These are phyloP conservation scores for Monosporascus cannonballus DNA, from an alignment of 2,329 filamentous ascomycete species.

Conservation along the genomic window DNA sequence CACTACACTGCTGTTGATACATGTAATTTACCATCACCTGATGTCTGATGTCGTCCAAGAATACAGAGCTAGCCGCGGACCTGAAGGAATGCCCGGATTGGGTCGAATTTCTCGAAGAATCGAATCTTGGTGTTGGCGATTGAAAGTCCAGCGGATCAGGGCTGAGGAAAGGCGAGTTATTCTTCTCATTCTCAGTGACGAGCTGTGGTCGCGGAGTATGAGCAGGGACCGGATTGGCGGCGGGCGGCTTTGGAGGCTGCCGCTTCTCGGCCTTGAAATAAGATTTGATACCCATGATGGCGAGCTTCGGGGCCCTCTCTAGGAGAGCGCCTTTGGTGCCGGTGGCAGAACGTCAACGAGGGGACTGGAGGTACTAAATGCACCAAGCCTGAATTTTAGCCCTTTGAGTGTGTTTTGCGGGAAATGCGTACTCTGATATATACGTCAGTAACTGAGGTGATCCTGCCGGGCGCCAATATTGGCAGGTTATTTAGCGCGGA, in stretches of 20 bases:
- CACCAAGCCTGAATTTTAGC: too few species aligned
- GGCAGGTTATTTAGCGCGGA: too few species aligned
- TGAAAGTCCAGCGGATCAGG: conserved; percentile 25
- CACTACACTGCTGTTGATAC: conserved; percentile 71
- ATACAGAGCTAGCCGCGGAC: conserved; percentile 43
- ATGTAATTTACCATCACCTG: conserved; percentile 81
- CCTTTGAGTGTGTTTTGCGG: too few species aligned
- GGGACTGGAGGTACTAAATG: too few species aligned
- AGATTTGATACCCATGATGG: not conserved
- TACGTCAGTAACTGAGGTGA: too few species aligned
- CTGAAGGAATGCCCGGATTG: conserved; percentile 38
- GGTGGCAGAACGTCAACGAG: too few species aligned
- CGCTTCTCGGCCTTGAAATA: not conserved
- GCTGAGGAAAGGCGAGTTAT: not conserved
- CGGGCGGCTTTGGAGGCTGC: not conserved
- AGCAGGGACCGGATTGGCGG: not conserved
- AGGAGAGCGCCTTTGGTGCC: not conserved
- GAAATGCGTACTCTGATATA: too few species aligned
- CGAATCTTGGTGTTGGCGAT: conserved; percentile 40
- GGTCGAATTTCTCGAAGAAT: conserved; percentile 47
- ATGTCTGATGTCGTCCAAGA: conserved; percentile 68
- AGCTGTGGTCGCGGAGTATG: not conserved
- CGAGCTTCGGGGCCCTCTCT: not conserved
- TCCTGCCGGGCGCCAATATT: too few species aligned
- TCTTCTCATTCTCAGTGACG: not conserved